Conservation (phyloP, 345 rosid genomes). For the Populus ilicifolia region DNA sequence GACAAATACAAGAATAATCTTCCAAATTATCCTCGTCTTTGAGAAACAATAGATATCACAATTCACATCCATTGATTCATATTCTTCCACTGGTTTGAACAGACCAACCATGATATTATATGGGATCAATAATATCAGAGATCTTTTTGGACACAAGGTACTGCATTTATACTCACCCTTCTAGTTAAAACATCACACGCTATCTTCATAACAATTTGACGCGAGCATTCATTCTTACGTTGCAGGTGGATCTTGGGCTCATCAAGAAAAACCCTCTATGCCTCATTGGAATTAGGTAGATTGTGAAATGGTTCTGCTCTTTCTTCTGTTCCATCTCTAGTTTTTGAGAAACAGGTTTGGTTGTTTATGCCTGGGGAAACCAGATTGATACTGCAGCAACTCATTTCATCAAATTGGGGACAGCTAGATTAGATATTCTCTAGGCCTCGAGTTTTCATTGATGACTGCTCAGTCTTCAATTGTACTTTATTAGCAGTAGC, state of each 20-base stretch:
- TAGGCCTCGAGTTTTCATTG: not conserved
- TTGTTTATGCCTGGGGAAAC: not conserved
- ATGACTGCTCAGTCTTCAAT: not conserved
- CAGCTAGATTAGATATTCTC: too few species aligned
- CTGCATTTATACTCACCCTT: not conserved
- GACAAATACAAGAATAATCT: not conserved
- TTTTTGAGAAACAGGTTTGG: not conserved
- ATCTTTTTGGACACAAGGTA: conserved; percentile 97
- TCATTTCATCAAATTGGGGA: too few species aligned
- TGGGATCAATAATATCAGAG: conserved; percentile 73
- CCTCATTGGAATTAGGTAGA: conserved; percentile 52
- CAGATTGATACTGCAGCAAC: not conserved
- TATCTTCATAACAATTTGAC: not conserved
- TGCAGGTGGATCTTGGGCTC: conserved; percentile 83
- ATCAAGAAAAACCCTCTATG: conserved; percentile 73
- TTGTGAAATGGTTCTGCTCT: not conserved
- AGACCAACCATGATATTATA: conserved; percentile 96
- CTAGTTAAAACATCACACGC: not conserved
- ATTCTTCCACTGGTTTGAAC: conserved; percentile 12
- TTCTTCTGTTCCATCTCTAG: not conserved
- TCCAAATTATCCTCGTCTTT: not conserved
- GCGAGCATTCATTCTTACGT: not conserved
- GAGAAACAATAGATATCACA: not conserved
- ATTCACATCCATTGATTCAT: not conserved
- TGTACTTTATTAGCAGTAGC: not conserved